Evolutionary conservation across 495 filamentous ascomycete species (phyloP).

Genomic region (Pseudevernia furfuracea): DNA sequence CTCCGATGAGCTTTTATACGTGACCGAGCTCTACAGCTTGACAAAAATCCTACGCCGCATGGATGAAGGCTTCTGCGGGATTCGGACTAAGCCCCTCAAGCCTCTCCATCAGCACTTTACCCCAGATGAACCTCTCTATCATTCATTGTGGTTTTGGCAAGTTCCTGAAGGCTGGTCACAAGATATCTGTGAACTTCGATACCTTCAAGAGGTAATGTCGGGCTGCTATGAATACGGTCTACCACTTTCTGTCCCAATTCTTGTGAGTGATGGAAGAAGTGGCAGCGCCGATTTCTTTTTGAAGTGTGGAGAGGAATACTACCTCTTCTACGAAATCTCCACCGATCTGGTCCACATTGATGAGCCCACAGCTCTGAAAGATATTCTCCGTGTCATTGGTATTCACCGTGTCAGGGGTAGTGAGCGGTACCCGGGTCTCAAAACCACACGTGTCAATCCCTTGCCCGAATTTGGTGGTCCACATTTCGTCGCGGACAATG

Average conservation of each 20-base stretch:
- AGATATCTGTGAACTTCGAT: background rate
- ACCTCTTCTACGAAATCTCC: background rate
- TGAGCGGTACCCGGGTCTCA: background rate
- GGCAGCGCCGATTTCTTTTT: background rate
- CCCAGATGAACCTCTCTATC: no score
- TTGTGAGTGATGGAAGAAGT: background rate
- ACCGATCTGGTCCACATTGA: background rate
- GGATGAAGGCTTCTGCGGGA: no score
- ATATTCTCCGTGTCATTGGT: background rate
- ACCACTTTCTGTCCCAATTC: background rate
- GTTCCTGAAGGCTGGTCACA: background rate
- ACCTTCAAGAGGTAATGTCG: background rate
- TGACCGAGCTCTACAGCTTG: no score
- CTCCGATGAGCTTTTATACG: no score
- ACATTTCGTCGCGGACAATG: background rate
- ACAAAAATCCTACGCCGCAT: no score
- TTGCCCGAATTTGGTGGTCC: background rate
- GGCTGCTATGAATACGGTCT: background rate
- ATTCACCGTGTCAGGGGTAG: no score
- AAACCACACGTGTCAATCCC: background rate
- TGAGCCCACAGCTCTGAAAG: background rate
- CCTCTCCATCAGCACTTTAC: no score
- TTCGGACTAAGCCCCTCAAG: no score
- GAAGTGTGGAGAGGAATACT: background rate
- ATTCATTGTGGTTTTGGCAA: background rate